A percentile compares a stretch with the other conserved stretches of the same genome.
Conservation (phyloP, 73 alveolate species). For the Tetrahymena elliotti region DNA sequence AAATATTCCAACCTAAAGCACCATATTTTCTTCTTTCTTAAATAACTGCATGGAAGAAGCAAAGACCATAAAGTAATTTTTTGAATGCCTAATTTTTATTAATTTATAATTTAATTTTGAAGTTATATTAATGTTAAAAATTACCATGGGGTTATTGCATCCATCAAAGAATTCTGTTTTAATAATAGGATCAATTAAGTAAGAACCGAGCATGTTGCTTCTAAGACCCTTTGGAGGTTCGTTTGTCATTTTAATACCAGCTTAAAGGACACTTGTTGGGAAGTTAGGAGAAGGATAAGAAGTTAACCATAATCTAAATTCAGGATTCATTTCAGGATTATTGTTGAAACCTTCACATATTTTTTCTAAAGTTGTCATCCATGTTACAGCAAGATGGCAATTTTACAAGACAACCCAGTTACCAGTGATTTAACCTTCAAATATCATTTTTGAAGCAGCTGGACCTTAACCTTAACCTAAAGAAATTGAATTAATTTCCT, state of each 20-base stretch:
- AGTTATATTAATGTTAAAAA: slow-evolving; percentile 58
- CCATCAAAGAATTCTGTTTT: slow-evolving; percentile 91
- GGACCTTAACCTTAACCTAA: slow-evolving; percentile 97
- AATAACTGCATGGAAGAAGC: slow-evolving; percentile 99
- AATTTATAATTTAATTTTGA: neutral
- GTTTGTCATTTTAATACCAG: slow-evolving; percentile 99
- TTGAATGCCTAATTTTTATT: slow-evolving; percentile 64
- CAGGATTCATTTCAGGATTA: slow-evolving; percentile 94
- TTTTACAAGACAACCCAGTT: slow-evolving; percentile 99
- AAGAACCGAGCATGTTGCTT: slow-evolving; percentile 92
- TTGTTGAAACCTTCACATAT: slow-evolving; percentile 91
- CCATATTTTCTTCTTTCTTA: slow-evolving; percentile 98
- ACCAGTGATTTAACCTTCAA: slow-evolving; percentile 94
- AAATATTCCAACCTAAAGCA: slow-evolving; percentile 99
- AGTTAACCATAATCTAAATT: slow-evolving; percentile 99
- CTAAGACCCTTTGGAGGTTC: slow-evolving; percentile 99
- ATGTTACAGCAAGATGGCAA: slow-evolving; percentile 97
- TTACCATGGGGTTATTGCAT: slow-evolving; percentile 84
- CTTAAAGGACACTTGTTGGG: slow-evolving; percentile 99
- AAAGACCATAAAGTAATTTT: slow-evolving; percentile 94
- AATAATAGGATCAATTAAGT: slow-evolving; percentile 91
- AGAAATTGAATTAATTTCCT: slow-evolving; percentile 80
- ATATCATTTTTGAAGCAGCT: slow-evolving; percentile 89
- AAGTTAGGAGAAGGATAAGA: slow-evolving; percentile 96
- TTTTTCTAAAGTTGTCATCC: slow-evolving; percentile 98